Percentiles rank a stretch among this genome's conserved stretches.
Conservation (phyloP, 805 yeast genomes). For the Yarrowia osloensis region DNA sequence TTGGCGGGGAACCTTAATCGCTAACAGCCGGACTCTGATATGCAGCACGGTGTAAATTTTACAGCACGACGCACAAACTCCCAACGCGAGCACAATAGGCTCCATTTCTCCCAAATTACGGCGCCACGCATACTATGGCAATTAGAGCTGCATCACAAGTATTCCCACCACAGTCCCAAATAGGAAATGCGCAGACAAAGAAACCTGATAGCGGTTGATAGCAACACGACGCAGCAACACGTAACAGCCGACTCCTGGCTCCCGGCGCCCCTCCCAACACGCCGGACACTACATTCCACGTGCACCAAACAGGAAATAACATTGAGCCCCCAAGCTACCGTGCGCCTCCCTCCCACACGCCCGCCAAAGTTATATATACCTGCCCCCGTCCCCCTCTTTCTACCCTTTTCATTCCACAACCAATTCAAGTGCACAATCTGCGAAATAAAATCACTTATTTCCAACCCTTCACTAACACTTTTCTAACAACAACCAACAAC, state of each 20-base stretch:
- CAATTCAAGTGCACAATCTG: conserved; percentile 31
- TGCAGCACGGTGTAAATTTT: background rate
- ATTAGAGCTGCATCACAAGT: conserved; percentile 9
- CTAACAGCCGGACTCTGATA: conserved; percentile 29
- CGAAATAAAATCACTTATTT: conserved; percentile 28
- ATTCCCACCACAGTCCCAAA: conserved; percentile 27
- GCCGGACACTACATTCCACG: conserved; percentile 4
- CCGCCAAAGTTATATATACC: conserved; percentile 26
- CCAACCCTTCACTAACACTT: conserved; percentile 5
- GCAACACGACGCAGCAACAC: background rate
- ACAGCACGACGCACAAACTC: conserved; percentile 30
- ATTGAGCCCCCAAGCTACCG: background rate
- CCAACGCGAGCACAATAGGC: conserved; percentile 29
- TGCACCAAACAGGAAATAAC: conserved; percentile 15
- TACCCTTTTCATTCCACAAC: conserved; percentile 35
- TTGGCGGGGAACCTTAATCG: background rate
- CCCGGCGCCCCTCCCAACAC: background rate
- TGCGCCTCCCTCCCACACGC: background rate
- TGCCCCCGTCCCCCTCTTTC: conserved; percentile 24
- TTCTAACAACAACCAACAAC: conserved; percentile 20
- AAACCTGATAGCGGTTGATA: conserved; percentile 23
- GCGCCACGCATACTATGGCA: conserved; percentile 3
- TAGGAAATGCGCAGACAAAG: conserved; percentile 21
- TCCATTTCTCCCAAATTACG: conserved; percentile 7
- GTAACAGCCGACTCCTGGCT: background rate